Percentiles rank a stretch among this genome's conserved stretches.
Evolutionary conservation across 129 eudicot genomes (phyloP).

Genomic region (Lactuca saligna): DNA sequence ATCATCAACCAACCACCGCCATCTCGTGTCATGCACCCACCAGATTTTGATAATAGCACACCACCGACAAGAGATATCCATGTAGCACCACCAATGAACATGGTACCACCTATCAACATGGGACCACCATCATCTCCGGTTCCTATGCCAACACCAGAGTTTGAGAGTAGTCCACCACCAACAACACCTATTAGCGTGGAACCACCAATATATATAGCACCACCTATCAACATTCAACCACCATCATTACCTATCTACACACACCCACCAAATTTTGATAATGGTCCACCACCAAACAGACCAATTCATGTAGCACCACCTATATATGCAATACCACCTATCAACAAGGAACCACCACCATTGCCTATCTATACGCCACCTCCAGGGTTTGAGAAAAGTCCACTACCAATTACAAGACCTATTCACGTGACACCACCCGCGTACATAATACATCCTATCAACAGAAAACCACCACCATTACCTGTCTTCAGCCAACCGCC

Average conservation of each 20-base stretch:
- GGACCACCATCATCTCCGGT: conserved; percentile 11
- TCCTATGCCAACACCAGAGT: background rate
- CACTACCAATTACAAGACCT: conserved; percentile 6
- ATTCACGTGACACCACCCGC: background rate
- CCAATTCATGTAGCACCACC: background rate
- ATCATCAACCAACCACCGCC: background rate
- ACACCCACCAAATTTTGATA: background rate
- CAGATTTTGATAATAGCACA: background rate
- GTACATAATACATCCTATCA: background rate
- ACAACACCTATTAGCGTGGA: background rate
- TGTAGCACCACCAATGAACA: background rate
- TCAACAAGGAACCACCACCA: conserved; percentile 14
- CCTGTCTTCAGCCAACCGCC: conserved; percentile 14
- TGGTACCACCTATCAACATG: background rate
- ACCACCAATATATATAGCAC: background rate
- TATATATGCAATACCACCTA: background rate
- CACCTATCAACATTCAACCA: background rate
- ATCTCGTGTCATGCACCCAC: background rate
- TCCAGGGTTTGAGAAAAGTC: background rate
- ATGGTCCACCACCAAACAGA: conserved; percentile 12
- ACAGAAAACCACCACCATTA: conserved; percentile 12
- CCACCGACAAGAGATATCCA: background rate
- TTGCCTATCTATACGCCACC: conserved; percentile 8
- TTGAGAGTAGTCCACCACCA: conserved; percentile 1
- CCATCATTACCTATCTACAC: background rate